A percentile compares a stretch with the other conserved stretches of the same genome.
phyloP scores from a whole-genome alignment of 306 rosid genomes.

The Citrullus mucosospermus region DNA sequence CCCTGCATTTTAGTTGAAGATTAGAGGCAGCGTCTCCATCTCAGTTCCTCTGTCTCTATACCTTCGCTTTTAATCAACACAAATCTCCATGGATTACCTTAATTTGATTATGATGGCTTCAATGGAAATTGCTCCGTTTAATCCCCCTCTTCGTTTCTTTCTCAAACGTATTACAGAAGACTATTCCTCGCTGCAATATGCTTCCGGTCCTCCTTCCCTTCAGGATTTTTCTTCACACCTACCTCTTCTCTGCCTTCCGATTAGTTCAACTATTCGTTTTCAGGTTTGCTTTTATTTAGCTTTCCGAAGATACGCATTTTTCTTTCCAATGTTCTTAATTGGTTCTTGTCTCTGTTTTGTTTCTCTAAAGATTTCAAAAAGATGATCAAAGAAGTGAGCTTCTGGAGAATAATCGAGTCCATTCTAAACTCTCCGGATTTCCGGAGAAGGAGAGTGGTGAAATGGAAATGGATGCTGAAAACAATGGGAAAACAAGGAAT shows the following conservation, averaged over 20 bases:
- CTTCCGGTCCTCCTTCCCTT: background rate
- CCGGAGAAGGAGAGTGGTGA: background rate
- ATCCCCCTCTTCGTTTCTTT: background rate
- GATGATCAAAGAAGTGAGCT: background rate
- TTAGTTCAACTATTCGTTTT: background rate
- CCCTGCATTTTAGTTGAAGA: background rate
- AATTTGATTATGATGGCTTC: background rate
- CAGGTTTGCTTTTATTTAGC: background rate
- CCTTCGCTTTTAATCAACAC: slow-evolving; percentile 1
- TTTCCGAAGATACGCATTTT: background rate
- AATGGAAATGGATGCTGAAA: background rate
- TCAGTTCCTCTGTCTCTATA: slow-evolving; percentile 3
- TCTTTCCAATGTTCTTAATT: background rate
- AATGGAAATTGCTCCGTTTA: background rate
- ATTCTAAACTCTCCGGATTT: background rate
- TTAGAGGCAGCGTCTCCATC: slow-evolving; percentile 5
- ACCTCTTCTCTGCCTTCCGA: background rate
- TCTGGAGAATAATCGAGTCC: background rate
- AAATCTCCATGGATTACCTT: background rate
- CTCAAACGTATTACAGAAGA: background rate
- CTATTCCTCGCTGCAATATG: background rate
- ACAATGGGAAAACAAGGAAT: background rate
- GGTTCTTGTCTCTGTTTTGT: background rate
- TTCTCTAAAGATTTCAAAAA: background rate
- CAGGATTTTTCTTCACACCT: background rate